Percentiles rank a stretch among this genome's conserved stretches.
These are phyloP conservation scores for Arthrocladium fulminans DNA, from an alignment of 2,329 filamentous ascomycete species.

Conservation along the genomic window DNA sequence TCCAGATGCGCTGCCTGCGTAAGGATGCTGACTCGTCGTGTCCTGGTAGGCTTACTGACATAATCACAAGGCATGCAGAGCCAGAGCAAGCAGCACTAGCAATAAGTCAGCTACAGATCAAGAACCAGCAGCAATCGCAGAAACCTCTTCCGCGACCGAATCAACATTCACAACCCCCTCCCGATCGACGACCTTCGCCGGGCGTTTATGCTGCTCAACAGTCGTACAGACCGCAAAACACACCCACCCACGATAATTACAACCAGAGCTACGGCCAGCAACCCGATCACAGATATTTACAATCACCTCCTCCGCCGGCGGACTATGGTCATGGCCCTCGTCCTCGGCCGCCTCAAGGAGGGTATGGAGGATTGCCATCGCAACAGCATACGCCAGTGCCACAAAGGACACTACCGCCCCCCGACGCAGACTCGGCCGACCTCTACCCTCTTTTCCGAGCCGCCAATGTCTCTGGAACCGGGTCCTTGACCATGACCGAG, in stretches of 20 bases:
- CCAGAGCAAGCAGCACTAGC: conserved; percentile 52
- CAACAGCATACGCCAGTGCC: conserved; percentile 38
- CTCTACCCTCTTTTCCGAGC: conserved; percentile 80
- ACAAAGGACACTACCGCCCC: conserved; percentile 26
- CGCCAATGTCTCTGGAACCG: conserved; percentile 70
- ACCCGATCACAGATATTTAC: conserved; percentile 24
- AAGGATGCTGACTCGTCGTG: conserved; percentile 32
- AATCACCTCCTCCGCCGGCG: conserved; percentile 34
- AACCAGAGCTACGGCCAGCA: conserved; percentile 13
- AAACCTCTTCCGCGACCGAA: conserved; percentile 23
- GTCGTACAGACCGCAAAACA: conserved; percentile 14
- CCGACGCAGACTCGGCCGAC: conserved; percentile 46
- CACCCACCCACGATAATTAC: conserved; percentile 13
- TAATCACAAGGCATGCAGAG: conserved; percentile 56
- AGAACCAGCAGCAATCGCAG: conserved; percentile 5
- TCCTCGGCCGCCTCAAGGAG: conserved; percentile 11
- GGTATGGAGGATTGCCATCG: conserved; percentile 5
- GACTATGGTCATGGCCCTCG: conserved; percentile 45
- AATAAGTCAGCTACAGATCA: conserved; percentile 25
- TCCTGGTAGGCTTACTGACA: conserved; percentile 5
- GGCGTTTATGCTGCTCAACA: conserved; percentile 14
- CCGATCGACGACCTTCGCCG: conserved; percentile 9
- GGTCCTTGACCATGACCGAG: conserved; percentile 76
- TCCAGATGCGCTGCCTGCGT: conserved; percentile 89
- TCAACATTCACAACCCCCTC: conserved; percentile 18